Evolutionary conservation across 495 filamentous ascomycete genomes (phyloP).

Genomic region (Hypoxylon perforatum): DNA sequence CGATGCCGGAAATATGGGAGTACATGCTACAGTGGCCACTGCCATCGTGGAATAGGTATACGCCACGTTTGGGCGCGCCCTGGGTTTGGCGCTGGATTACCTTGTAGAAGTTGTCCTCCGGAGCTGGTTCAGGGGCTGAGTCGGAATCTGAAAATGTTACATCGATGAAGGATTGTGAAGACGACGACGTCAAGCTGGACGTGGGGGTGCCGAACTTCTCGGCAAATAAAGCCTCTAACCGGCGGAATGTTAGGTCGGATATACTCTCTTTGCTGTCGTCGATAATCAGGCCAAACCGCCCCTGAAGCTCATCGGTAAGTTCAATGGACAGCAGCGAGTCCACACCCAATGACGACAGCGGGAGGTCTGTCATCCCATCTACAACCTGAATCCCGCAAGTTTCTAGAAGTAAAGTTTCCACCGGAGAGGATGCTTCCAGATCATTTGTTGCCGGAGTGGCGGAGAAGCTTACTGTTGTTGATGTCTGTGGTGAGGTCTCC

Average conservation of each 20-base stretch:
- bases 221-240: constrained; percentile 7
- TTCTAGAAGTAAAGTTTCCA: constrained; percentile 4
- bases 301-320: constrained; percentile 24
- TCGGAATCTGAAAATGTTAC: neutral
- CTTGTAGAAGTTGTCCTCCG: neutral
- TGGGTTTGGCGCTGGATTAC: constrained; percentile 50
- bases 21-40: constrained; percentile 63
- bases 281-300: constrained; percentile 14
- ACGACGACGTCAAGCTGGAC: constrained; percentile 15
- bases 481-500: neutral
- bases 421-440: neutral
- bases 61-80: constrained; percentile 53
- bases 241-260: constrained; percentile 14
- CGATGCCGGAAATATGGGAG: constrained; percentile 39
- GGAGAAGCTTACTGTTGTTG: neutral
- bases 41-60: constrained; percentile 70
- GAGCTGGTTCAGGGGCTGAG: neutral
- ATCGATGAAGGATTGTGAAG: constrained; percentile 8
- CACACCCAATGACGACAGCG: constrained; percentile 40
- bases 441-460: neutral
- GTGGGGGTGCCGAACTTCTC: neutral
- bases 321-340: constrained; percentile 47
- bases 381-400: constrained; percentile 14
- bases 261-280: constrained; percentile 13
- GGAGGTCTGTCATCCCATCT: constrained; percentile 34